Percentiles rank a stretch among this genome's conserved stretches.
Conservation (phyloP, 2,329 filamentous ascomycete species). For the Xylaria digitata region DNA sequence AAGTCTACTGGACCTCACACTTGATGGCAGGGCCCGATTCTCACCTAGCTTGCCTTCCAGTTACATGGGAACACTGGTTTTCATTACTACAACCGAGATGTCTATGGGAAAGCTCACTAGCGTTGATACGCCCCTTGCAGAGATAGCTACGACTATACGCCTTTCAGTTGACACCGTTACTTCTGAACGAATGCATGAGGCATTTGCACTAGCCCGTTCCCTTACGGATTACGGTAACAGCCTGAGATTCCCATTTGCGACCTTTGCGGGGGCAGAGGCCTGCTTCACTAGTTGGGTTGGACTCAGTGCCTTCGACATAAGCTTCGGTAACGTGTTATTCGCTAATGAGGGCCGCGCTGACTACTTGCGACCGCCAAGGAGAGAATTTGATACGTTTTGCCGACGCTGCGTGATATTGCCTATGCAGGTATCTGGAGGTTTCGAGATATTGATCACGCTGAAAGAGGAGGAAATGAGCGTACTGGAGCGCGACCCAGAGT, state of each 20-base stretch:
- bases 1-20: conserved; percentile 21
- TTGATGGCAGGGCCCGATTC: conserved; percentile 12
- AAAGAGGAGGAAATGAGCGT: conserved; percentile 22
- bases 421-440: conserved; percentile 22
- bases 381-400: conserved; percentile 22
- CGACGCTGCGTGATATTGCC: conserved; percentile 20
- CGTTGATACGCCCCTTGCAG: conserved; percentile 6
- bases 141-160: conserved; percentile 15
- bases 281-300: conserved; percentile 26
- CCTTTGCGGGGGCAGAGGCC: conserved; percentile 16
- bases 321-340: conserved; percentile 19
- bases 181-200: conserved; percentile 20
- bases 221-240: conserved; percentile 16
- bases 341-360: conserved; percentile 18
- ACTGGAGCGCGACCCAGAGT: conserved; percentile 10
- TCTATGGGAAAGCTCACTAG: conserved; percentile 16
- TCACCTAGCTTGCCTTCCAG: conserved; percentile 8
- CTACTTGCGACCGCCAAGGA: conserved; percentile 14
- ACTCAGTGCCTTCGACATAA: conserved; percentile 19
- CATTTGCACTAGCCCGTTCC: conserved; percentile 19
- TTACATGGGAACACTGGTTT: conserved; percentile 20
- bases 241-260: conserved; percentile 16
- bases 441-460: conserved; percentile 19
- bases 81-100: conserved; percentile 21
- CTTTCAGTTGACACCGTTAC: conserved; percentile 15